A percentile compares a stretch with the other conserved stretches of the same genome.
phyloP scores from a whole-genome alignment of 768 basidiomycete genomes.

The Solioccasus polychromus region DNA sequence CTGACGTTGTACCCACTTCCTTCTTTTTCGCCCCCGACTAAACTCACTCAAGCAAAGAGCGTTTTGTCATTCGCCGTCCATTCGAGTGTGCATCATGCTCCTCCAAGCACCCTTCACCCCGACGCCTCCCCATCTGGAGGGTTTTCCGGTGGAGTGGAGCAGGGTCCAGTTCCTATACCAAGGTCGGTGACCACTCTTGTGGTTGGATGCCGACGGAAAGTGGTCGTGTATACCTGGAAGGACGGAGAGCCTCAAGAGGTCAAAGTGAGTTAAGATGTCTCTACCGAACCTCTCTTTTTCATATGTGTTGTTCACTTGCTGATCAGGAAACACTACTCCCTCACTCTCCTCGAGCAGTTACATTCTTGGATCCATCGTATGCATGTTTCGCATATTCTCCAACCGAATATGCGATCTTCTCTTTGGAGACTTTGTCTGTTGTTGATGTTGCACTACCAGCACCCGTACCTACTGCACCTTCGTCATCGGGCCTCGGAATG shows the following conservation, averaged over 20 bases:
- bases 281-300: not conserved
- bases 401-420: constrained; percentile 64
- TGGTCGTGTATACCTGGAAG: constrained; percentile 83
- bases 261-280: constrained; percentile 44
- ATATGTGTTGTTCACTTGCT: not conserved
- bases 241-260: constrained; percentile 76
- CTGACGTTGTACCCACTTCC: constrained; percentile 78
- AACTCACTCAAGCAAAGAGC: constrained; percentile 71
- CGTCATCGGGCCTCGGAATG: constrained; percentile 41
- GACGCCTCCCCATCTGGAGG: constrained; percentile 13
- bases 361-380: constrained; percentile 62
- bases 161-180: constrained; percentile 49
- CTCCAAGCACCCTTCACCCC: constrained; percentile 21
- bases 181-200: constrained; percentile 72
- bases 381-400: constrained; percentile 80
- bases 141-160: constrained; percentile 3
- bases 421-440: constrained; percentile 53
- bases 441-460: constrained; percentile 51
- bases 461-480: constrained; percentile 33
- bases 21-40: constrained; percentile 63
- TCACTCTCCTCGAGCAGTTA: constrained; percentile 85
- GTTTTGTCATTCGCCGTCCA: constrained; percentile 82
- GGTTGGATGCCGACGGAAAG: constrained; percentile 82
- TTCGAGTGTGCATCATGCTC: constrained; percentile 51
- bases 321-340: constrained; percentile 75